phyloP scores from a whole-genome alignment of 768 basidiomycete species.

The Rhizopogon salebrosus region DNA sequence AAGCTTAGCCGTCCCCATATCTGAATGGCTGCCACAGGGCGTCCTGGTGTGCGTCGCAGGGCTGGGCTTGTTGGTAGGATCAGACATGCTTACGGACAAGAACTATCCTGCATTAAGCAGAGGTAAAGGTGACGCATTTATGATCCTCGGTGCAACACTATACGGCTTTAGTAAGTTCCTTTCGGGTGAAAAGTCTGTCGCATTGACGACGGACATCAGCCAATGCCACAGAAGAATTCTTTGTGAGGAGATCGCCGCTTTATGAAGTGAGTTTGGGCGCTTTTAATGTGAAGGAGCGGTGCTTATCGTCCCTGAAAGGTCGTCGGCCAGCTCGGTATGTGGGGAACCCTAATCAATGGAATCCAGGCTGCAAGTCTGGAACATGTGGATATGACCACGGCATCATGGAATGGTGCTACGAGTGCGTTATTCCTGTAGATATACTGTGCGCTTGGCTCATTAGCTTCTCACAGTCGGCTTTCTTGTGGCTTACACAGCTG shows the following conservation, averaged over 20 bases:
- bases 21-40: constrained; percentile 40
- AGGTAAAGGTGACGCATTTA: constrained; percentile 80
- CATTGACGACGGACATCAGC: constrained; percentile 35
- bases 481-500: constrained; percentile 44
- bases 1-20: not conserved
- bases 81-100: constrained; percentile 75
- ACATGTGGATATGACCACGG: constrained; percentile 57
- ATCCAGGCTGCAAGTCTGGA: constrained; percentile 75
- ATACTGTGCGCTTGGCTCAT: not conserved
- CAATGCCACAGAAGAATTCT: constrained; percentile 85
- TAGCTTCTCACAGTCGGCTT: constrained; percentile 39
- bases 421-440: constrained; percentile 42
- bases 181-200: not conserved
- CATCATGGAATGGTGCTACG: constrained; percentile 68
- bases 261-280: constrained; percentile 53
- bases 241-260: constrained; percentile 72
- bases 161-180: constrained; percentile 74
- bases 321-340: constrained; percentile 83
- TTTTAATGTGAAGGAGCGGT: not conserved
- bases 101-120: constrained; percentile 59
- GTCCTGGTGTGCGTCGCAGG: constrained; percentile 69
- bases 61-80: constrained; percentile 73
- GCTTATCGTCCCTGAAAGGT: constrained; percentile 36
- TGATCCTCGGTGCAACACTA: constrained; percentile 80
- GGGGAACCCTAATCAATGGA: constrained; percentile 74